Evolutionary conservation across 148 eudicot genomes (phyloP).

Genomic region (Amaranthus hypochondriacus): DNA sequence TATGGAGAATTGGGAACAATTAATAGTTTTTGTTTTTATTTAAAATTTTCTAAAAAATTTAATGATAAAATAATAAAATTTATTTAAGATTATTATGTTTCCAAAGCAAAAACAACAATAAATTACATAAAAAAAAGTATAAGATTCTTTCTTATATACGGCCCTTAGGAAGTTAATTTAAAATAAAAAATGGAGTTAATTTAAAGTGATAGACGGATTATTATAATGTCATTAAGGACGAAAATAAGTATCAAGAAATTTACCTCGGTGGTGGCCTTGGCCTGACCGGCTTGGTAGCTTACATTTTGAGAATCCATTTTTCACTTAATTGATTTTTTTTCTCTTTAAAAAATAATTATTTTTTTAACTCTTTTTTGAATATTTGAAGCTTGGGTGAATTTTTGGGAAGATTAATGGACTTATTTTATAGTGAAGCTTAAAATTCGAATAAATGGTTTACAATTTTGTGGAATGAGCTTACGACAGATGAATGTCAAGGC

Average conservation of each 20-base stretch:
- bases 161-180: too few relatives aligned
- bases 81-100: too few relatives aligned
- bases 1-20: too few relatives aligned
- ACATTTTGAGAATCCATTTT: constrained; percentile 1
- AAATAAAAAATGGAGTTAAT: too few relatives aligned
- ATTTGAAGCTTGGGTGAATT: not conserved
- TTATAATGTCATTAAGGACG: not conserved
- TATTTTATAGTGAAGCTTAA: not conserved
- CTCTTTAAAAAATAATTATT: not conserved
- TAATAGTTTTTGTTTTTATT: too few relatives aligned
- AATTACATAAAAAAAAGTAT: not conserved
- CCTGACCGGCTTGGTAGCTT: constrained; percentile 27
- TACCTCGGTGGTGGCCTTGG: constrained; percentile 14
- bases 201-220: too few relatives aligned
- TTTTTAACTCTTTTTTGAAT: not conserved
- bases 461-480: not conserved
- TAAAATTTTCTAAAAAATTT: too few relatives aligned
- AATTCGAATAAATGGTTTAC: not conserved
- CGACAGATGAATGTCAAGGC: not conserved
- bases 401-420: not conserved
- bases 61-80: too few relatives aligned
- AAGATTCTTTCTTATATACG: not conserved
- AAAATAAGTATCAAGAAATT: not conserved
- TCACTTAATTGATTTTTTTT: not conserved
- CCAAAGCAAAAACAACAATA: not conserved